Percentiles rank a stretch among this genome's conserved stretches.
Evolutionary conservation across 768 basidiomycete genomes (phyloP).

Genomic region (Trametes gibbosa): DNA sequence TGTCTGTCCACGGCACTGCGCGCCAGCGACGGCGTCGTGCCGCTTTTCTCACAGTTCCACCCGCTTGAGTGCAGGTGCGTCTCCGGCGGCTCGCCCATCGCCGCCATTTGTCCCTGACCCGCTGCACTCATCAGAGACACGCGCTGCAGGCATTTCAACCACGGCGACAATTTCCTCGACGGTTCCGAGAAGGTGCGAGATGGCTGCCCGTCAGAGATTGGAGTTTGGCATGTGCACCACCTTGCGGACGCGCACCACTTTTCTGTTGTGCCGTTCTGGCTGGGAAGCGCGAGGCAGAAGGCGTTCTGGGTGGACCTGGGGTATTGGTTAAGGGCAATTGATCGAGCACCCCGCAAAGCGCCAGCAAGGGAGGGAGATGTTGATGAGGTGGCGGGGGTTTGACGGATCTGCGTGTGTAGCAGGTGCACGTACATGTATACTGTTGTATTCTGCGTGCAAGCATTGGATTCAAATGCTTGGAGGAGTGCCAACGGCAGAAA

Average conservation of each 20-base stretch:
- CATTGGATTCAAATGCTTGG: neutral
- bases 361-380: neutral
- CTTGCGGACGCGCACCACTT: conserved; percentile 37
- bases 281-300: conserved; percentile 34
- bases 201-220: conserved; percentile 27
- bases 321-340: conserved; percentile 37
- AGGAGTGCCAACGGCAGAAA: too few relatives aligned
- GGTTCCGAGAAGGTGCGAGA: neutral
- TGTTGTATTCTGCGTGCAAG: neutral
- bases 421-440: neutral
- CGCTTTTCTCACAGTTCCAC: conserved; percentile 51
- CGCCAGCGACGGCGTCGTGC: conserved; percentile 50
- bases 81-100: neutral
- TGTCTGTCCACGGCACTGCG: conserved; percentile 17
- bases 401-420: neutral
- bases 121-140: neutral
- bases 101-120: neutral
- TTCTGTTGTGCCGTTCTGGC: conserved; percentile 41
- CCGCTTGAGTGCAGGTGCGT: conserved; percentile 43
- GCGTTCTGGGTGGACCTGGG: conserved; percentile 41
- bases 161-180: conserved; percentile 6
- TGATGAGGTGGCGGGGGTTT: neutral
- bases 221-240: conserved; percentile 42
- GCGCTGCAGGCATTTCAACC: conserved; percentile 17
- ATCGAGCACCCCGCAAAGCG: conserved; percentile 16